Base-by-base conservation (phyloP, 2,329 filamentous ascomycete genomes). In the Emergomyces africanus region DNA sequence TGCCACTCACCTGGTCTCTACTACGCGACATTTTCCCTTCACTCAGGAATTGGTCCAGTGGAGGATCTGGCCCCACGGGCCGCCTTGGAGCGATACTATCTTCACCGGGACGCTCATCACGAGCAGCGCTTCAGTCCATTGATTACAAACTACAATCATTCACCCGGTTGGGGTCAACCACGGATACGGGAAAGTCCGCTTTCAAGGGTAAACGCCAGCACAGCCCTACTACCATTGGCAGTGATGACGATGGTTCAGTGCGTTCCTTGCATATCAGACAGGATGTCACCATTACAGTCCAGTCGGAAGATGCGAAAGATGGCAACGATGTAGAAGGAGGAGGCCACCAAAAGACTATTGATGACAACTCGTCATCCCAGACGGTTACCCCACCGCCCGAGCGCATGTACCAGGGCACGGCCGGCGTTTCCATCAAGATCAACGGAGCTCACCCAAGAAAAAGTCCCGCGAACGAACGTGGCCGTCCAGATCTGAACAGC, bases 1-100 rank as follows among this genome's bases (percentile, higher is more conserved):
- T 81, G 0, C 78, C 78, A 0, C 76, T 78, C 48, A 74, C 78
- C 14, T 81, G 78, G 78, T 78, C 78, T 1, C 71, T 81, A 1
- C 66, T 81, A 8, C 72, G 77, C 18, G 75, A 79, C 57, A 64
- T 79, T 23, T 81, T 81, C 69, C 73, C 72, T 2, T 66, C 66
- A 1, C 66, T 74, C 61, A 72, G 70, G 62, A 73, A 70, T 60
- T 74, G 72, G 72, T 72, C 70, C 10, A 46, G 10, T 12, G 72
- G 71, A 2, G 71, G 70, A 33, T 74, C 71, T 65, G 60, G 20
- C 69, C 70, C 10, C 69, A 72, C 25, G 66, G 68, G 49, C 72
- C 73, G 63, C 66, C 57, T 51, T 28, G 54, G n/a, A 58, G 30
- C 35, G 12, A 25, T 39, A 1, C n/a, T 44, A 14, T 58, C 55